These are phyloP conservation scores for Leccinum subtestaceum DNA, from an alignment of 768 basidiomycete species.

Conservation along the genomic window DNA sequence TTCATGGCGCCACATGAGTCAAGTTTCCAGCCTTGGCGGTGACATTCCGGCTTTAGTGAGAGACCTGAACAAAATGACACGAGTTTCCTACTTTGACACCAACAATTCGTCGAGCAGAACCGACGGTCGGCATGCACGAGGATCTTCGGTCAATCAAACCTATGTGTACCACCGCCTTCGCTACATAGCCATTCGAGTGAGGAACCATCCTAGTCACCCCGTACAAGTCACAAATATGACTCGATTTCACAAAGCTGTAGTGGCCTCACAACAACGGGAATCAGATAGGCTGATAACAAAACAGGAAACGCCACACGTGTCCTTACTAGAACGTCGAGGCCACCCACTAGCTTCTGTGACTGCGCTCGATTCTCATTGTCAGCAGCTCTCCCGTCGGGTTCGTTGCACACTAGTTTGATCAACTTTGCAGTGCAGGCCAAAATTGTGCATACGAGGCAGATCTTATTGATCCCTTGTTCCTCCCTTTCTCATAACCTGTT, in stretches of 20 bases:
- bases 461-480: conserved; percentile 20
- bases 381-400: neutral
- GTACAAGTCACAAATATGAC: neutral
- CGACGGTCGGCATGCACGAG: neutral
- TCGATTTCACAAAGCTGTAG: neutral
- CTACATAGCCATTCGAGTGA: neutral
- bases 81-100: neutral
- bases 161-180: neutral
- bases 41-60: neutral
- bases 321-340: neutral
- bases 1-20: neutral
- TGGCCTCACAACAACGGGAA: neutral
- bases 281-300: neutral
- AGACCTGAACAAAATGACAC: neutral
- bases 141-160: neutral
- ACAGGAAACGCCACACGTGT: neutral
- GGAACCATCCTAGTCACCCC: neutral
- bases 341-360: neutral
- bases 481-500: conserved; percentile 17
- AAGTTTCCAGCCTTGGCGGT: conserved; percentile 9
- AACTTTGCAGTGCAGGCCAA: conserved; percentile 3
- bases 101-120: neutral
- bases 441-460: conserved; percentile 13
- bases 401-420: neutral
- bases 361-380: neutral